A percentile compares a stretch with the other conserved stretches of the same genome.
phyloP scores from a whole-genome alignment of 2,329 filamentous ascomycete species.

The Colletotrichum echinochloae region DNA sequence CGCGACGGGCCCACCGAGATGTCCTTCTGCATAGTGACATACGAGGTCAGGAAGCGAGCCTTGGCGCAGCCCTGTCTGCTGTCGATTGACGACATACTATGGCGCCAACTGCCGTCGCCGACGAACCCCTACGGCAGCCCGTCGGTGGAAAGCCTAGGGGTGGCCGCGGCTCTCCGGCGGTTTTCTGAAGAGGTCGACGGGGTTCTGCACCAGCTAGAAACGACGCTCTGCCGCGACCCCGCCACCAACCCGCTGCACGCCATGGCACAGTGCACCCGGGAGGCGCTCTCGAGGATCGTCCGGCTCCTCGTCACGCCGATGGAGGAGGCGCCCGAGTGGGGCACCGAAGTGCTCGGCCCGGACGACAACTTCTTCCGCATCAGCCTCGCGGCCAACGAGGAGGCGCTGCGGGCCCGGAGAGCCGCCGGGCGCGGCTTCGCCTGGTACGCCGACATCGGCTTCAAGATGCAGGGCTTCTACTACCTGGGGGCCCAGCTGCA shows the following conservation, averaged over 20 bases:
- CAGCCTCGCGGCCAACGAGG: constrained; percentile 42
- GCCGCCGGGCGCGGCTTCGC: constrained; percentile 53
- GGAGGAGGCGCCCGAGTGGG: constrained; percentile 61
- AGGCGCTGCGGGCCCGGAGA: neutral
- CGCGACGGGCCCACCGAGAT: neutral
- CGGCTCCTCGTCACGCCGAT: constrained; percentile 57
- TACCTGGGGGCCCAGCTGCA: constrained; percentile 67
- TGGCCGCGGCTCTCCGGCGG: neutral
- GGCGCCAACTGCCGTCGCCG: neutral
- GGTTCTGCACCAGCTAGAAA: neutral
- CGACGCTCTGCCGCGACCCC: neutral
- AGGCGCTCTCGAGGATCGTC: neutral
- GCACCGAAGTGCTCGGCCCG: constrained; percentile 58
- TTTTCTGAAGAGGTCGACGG: neutral
- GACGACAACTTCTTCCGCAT: constrained; percentile 56
- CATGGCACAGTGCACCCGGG: neutral
- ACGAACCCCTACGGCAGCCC: neutral
- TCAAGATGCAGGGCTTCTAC: constrained; percentile 66
- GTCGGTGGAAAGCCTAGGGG: neutral
- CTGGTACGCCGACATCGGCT: constrained; percentile 66
- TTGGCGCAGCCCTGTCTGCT: neutral
- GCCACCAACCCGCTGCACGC: constrained; percentile 15
- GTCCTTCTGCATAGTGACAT: constrained; percentile 14
- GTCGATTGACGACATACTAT: constrained; percentile 1
- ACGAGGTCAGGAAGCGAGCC: neutral